A percentile compares a stretch with the other conserved stretches of the same genome.
phyloP scores from a whole-genome alignment of 345 rosid species.

The Eucalyptus pumila region DNA sequence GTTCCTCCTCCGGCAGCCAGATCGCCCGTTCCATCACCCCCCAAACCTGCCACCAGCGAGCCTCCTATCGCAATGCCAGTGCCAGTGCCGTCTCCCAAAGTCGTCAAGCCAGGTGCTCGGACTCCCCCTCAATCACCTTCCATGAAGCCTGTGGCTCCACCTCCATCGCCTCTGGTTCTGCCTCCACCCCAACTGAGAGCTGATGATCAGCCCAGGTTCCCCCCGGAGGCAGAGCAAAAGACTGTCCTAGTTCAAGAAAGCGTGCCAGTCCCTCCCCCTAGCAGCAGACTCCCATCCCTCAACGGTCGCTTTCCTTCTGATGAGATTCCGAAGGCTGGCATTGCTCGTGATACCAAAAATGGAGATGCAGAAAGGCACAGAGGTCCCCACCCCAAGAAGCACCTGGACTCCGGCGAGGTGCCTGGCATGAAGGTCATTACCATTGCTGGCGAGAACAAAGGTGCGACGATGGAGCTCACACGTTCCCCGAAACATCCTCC shows the following conservation, averaged over 20 bases:
- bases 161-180: constrained; percentile 64
- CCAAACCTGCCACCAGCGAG: neutral
- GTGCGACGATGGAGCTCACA: constrained; percentile 73
- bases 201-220: constrained; percentile 16
- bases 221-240: constrained; percentile 48
- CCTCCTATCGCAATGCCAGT: neutral
- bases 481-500: constrained; percentile 20
- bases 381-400: constrained; percentile 14
- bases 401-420: constrained; percentile 19
- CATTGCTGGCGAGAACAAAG: constrained; percentile 85
- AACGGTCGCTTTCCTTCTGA: neutral
- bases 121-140: constrained; percentile 34
- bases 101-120: constrained; percentile 1
- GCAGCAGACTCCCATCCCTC: neutral
- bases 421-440: constrained; percentile 47
- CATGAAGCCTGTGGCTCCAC: constrained; percentile 22
- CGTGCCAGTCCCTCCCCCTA: constrained; percentile 8
- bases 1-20: neutral
- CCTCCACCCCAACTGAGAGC: constrained; percentile 53
- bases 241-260: constrained; percentile 43
- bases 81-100: constrained; percentile 3
- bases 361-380: neutral
- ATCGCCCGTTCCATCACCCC: neutral
- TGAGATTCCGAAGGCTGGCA: neutral
- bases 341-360: neutral